These are phyloP conservation scores for Yamadazyma diospyri DNA, from an alignment of 1,139 yeast genomes.

Conservation along the genomic window DNA sequence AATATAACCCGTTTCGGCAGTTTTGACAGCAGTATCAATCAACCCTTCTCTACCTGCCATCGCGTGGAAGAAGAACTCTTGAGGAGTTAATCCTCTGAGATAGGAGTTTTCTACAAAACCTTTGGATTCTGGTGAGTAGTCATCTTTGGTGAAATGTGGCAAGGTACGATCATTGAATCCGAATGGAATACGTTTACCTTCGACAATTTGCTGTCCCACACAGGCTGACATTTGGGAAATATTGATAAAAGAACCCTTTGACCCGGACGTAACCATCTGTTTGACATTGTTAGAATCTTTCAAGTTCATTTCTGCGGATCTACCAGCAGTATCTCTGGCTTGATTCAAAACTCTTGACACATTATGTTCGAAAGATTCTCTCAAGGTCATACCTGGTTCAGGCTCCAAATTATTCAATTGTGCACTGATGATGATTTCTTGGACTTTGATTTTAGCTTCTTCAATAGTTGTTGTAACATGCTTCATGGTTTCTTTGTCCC, in stretches of 20 bases:
- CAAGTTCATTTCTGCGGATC: slow-evolving; percentile 94
- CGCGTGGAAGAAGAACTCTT: slow-evolving; percentile 98
- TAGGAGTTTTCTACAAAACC: slow-evolving; percentile 98
- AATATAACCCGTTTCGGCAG: slow-evolving; percentile 98
- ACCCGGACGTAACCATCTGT: slow-evolving; percentile 99
- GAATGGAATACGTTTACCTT: slow-evolving; percentile 98
- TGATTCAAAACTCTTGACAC: slow-evolving; percentile 94
- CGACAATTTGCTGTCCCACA: slow-evolving; percentile 99
- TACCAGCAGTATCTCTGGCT: slow-evolving; percentile 99
- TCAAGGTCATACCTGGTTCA: slow-evolving; percentile 98
- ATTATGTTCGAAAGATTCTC: slow-evolving; percentile 97
- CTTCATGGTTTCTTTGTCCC: slow-evolving; percentile 94
- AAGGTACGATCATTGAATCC: slow-evolving; percentile 95
- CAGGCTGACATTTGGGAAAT: slow-evolving; percentile 99
- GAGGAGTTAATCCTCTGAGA: slow-evolving; percentile 96
- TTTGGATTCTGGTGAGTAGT: slow-evolving; percentile 95
- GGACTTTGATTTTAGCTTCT: slow-evolving; percentile 89
- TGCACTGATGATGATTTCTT: slow-evolving; percentile 87
- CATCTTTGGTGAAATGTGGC: slow-evolving; percentile 98
- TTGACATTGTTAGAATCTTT: slow-evolving; percentile 93
- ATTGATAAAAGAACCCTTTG: slow-evolving; percentile 97
- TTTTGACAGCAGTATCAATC: slow-evolving; percentile 97
- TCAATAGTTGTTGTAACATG: slow-evolving; percentile 89
- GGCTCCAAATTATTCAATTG: slow-evolving; percentile 85
- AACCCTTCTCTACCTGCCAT: slow-evolving; percentile 99